phyloP scores from a whole-genome alignment of 2,329 filamentous ascomycete species.

The Colletotrichum tanaceti region DNA sequence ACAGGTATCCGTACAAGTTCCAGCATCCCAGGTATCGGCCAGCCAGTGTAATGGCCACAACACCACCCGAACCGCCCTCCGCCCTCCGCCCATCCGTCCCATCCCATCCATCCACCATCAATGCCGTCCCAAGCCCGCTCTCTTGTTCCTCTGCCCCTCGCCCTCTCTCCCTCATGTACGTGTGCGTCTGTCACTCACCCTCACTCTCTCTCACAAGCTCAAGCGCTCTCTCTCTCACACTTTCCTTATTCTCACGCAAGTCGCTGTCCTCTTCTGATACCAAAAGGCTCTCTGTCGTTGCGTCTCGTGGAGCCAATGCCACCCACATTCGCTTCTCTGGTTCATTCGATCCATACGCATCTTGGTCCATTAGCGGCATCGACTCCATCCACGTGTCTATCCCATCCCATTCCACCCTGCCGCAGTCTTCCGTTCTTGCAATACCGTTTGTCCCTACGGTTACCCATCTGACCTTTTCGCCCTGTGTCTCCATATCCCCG shows the following conservation, averaged over 20 bases:
- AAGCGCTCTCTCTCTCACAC: too few species aligned
- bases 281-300: background rate
- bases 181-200: too few species aligned
- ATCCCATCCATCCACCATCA: background rate
- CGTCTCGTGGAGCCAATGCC: constrained; percentile 1
- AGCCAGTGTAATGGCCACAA: background rate
- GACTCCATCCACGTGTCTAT: constrained; percentile 20
- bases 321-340: constrained; percentile 6
- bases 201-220: too few species aligned
- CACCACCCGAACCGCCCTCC: background rate
- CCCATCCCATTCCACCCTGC: background rate
- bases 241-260: background rate
- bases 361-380: constrained; percentile 15
- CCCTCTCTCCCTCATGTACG: too few species aligned
- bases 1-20: too few species aligned
- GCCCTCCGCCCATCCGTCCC: background rate
- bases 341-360: constrained; percentile 24
- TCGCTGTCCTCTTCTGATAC: background rate
- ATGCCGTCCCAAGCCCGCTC: background rate
- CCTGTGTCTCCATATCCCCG: background rate
- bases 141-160: too few species aligned
- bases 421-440: background rate
- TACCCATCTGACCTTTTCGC: background rate
- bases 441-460: background rate
- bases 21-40: background rate